Conservation (phyloP, 371 early-diverging fungal species). For the Rhizopus arrhizus region DNA sequence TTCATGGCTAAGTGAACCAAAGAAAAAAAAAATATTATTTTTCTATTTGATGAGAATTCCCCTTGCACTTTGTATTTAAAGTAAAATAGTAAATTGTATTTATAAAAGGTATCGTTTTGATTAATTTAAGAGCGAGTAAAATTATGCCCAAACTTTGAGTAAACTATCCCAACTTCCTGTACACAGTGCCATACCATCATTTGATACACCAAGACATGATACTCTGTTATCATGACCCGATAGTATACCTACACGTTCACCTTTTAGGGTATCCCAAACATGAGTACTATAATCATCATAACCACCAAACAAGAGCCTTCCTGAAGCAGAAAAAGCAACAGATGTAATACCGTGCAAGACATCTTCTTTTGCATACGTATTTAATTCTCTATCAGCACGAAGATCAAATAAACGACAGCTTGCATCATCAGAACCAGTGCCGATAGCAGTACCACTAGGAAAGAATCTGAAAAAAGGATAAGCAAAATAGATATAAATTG, state of each 20-base stretch:
- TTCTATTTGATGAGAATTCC: too few species aligned
- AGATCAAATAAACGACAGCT: constrained; percentile 95
- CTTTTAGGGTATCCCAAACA: constrained; percentile 97
- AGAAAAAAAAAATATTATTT: too few species aligned
- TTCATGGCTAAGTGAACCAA: too few species aligned
- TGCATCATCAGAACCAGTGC: constrained; percentile 97
- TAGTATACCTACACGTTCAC: constrained; percentile 90
- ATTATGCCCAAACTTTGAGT: constrained; percentile 70
- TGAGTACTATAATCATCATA: constrained; percentile 98
- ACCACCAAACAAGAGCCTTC: constrained; percentile 94
- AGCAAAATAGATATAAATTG: too few species aligned
- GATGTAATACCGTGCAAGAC: constrained; percentile 96
- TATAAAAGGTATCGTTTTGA: too few species aligned
- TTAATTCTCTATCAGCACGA: constrained; percentile 95
- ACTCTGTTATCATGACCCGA: constrained; percentile 96
- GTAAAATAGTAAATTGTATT: too few species aligned
- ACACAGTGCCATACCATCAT: constrained; percentile 94
- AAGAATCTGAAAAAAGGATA: constrained; percentile 66
- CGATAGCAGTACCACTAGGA: constrained; percentile 96
- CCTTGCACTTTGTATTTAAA: too few species aligned
- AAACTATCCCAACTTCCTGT: constrained; percentile 53
- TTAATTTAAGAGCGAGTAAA: neutral
- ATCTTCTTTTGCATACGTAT: constrained; percentile 91
- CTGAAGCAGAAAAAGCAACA: constrained; percentile 92
- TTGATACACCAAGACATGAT: constrained; percentile 92